Evolutionary conservation across 2,329 filamentous ascomycete species (phyloP).

Genomic region (Ophiostoma sp.): DNA sequence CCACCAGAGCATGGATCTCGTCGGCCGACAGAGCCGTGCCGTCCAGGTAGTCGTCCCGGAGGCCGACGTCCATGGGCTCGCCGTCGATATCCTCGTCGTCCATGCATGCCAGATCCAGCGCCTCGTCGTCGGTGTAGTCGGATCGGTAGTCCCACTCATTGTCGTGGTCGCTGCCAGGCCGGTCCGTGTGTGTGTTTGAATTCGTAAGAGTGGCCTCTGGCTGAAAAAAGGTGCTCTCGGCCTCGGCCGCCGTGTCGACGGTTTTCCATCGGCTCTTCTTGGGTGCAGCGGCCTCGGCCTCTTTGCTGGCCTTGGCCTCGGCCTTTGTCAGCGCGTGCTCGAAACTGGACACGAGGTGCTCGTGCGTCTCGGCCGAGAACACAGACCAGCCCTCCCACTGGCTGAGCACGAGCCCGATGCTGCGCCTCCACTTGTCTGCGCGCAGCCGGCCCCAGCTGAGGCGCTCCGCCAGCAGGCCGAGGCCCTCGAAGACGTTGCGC

Average conservation of each 20-base stretch:
- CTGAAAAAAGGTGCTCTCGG: not conserved
- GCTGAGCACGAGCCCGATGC: slow-evolving; percentile 61
- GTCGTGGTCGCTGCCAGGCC: not conserved
- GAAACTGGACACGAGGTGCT: slow-evolving; percentile 64
- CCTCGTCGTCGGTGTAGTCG: slow-evolving; percentile 33
- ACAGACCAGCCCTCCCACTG: slow-evolving; percentile 68
- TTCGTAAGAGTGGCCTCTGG: no score
- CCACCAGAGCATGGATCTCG: slow-evolving; percentile 27
- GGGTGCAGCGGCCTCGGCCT: slow-evolving; percentile 23
- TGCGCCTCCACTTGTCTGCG: slow-evolving; percentile 79
- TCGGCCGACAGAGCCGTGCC: slow-evolving; percentile 36
- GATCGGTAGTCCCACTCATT: slow-evolving; percentile 25
- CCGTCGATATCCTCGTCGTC: slow-evolving; percentile 42
- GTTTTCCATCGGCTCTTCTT: slow-evolving; percentile 47
- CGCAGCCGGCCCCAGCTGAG: slow-evolving; percentile 74
- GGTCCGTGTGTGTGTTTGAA: not conserved
- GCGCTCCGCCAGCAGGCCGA: slow-evolving; percentile 68
- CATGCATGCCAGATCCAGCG: slow-evolving; percentile 45
- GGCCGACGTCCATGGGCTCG: slow-evolving; percentile 41
- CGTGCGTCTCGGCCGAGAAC: slow-evolving; percentile 69
- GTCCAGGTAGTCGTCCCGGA: slow-evolving; percentile 26
- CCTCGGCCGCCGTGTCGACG: slow-evolving; percentile 37
- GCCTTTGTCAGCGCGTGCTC: slow-evolving; percentile 55
- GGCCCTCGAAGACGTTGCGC: slow-evolving; percentile 64
- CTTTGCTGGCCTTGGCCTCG: slow-evolving; percentile 32